These are phyloP conservation scores for Filosporella fistucella DNA, from an alignment of 495 filamentous ascomycete genomes.

Conservation along the genomic window DNA sequence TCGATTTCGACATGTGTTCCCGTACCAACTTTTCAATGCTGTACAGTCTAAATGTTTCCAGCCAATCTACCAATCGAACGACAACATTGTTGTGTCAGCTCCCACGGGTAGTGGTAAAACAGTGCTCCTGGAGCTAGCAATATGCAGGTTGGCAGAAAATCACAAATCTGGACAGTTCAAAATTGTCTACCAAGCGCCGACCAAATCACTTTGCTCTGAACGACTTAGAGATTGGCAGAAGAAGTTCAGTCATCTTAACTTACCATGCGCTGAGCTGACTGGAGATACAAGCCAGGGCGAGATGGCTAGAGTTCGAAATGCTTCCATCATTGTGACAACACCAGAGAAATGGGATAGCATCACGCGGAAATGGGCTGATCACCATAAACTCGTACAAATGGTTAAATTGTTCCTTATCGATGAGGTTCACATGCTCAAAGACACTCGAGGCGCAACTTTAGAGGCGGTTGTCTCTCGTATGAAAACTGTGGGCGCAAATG, in stretches of 20 bases:
- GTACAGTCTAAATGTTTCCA: conserved; percentile 87
- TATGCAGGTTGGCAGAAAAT: conserved; percentile 68
- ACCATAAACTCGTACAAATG: conserved; percentile 74
- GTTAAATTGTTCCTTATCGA: conserved; percentile 93
- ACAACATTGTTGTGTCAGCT: conserved; percentile 85
- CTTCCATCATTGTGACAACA: conserved; percentile 91
- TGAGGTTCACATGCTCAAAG: conserved; percentile 94
- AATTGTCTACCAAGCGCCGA: conserved; percentile 93
- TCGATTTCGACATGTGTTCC: conserved; percentile 70
- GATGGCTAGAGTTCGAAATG: conserved; percentile 68
- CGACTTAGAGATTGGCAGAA: conserved; percentile 75
- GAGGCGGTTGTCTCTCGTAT: conserved; percentile 97
- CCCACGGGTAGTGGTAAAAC: conserved; percentile 97
- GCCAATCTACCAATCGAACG: conserved; percentile 62
- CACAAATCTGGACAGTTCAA: conserved; percentile 72
- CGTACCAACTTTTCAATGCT: conserved; percentile 82
- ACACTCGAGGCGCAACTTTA: conserved; percentile 80
- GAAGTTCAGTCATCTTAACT: conserved; percentile 72
- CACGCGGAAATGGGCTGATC: conserved; percentile 93
- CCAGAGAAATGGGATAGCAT: conserved; percentile 99
- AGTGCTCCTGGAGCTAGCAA: conserved; percentile 83
- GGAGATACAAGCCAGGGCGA: conserved; percentile 82
- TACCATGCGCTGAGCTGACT: conserved; percentile 82
- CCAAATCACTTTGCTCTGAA: conserved; percentile 88
- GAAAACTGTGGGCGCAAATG: conserved; percentile 83